Base-by-base conservation (phyloP, 2,329 filamentous ascomycete genomes). In the Colletotrichum lentis region DNA sequence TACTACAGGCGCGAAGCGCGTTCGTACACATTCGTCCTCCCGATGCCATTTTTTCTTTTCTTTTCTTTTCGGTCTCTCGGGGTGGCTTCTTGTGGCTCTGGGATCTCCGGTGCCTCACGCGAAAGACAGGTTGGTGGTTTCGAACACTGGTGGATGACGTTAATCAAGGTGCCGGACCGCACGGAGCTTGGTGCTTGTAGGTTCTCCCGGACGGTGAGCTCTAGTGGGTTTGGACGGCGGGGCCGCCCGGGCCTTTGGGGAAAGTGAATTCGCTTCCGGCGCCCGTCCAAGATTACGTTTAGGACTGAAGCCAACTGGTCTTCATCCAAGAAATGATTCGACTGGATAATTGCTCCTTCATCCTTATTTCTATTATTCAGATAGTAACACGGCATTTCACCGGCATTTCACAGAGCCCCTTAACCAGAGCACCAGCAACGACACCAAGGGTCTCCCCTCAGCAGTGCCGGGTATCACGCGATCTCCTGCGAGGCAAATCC, bases 1-100 rank as follows among this genome's bases (percentile, higher is more conserved):
- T 18, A 44, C 35, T 18, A 22, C 55, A 37, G 37, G 50, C 43
- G 27, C 55, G 62, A 18, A 69, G 62, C 27, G 62, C 50, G 24
- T 52, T 53, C 14, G 56, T 37, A 14, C 43, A 61, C 6, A 55
- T 27, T 31, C 56, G 31, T 27, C 11, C 66, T 11, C 50, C 20
- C 14, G 44, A 46, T 7, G 56, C 18, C 66, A 69, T 69, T 20
- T 16, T 14, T 24, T 49, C 43, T 4, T 24, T 24, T 24, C 24
- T 24, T 57, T n/a, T 3, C 27, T 44, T 55, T 22, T 20, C 12
- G 2, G 20, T 55, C 14, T 7, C 31, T 57, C 52, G 37, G 18
- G 31, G 8, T 35, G 31, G 2, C n/a, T 37, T 41, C 5, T 18
- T 2, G 12, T 54, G 16, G n/a, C n/a, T n/a, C 27, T 50, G n/a